phyloP scores from a whole-genome alignment of 352 stramenopile species.

The Phytopythium oedochilum region DNA sequence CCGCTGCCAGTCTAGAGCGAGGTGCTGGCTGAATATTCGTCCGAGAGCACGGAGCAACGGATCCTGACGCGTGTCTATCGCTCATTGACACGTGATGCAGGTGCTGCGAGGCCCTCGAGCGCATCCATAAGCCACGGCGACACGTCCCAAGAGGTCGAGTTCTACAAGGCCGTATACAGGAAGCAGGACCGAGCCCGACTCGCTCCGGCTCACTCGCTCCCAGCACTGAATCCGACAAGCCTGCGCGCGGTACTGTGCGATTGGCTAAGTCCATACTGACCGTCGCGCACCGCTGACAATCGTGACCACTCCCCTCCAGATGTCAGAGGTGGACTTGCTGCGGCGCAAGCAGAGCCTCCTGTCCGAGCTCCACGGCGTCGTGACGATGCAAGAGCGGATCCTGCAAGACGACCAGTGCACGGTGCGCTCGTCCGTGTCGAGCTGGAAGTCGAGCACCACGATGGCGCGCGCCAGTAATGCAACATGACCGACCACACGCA shows the following conservation, averaged over 20 bases:
- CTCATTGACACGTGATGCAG: neutral
- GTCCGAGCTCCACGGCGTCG: slow-evolving; percentile 46
- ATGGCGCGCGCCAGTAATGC: no score
- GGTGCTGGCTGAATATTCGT: slow-evolving; percentile 1
- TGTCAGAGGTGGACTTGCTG: slow-evolving; percentile 49
- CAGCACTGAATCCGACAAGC: slow-evolving; percentile 17
- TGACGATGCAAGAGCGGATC: slow-evolving; percentile 44
- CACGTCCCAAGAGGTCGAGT: slow-evolving; percentile 39
- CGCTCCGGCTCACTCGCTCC: slow-evolving; percentile 9
- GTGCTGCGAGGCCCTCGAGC: neutral
- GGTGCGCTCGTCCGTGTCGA: slow-evolving; percentile 63
- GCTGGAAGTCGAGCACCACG: slow-evolving; percentile 48
- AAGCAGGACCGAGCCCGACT: slow-evolving; percentile 39
- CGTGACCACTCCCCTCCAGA: slow-evolving; percentile 9
- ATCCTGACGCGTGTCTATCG: neutral
- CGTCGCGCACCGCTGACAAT: neutral
- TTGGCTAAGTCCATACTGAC: neutral
- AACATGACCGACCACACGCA: no score
- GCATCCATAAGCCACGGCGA: slow-evolving; percentile 11
- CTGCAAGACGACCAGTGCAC: slow-evolving; percentile 62
- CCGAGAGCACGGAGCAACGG: neutral
- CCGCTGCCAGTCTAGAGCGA: slow-evolving; percentile 11
- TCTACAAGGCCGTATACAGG: slow-evolving; percentile 43
- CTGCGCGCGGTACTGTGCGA: slow-evolving; percentile 23
- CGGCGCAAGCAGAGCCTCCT: slow-evolving; percentile 48